Base-by-base conservation (phyloP, 164 flowering plant species). In the Aristolochia contorta region DNA sequence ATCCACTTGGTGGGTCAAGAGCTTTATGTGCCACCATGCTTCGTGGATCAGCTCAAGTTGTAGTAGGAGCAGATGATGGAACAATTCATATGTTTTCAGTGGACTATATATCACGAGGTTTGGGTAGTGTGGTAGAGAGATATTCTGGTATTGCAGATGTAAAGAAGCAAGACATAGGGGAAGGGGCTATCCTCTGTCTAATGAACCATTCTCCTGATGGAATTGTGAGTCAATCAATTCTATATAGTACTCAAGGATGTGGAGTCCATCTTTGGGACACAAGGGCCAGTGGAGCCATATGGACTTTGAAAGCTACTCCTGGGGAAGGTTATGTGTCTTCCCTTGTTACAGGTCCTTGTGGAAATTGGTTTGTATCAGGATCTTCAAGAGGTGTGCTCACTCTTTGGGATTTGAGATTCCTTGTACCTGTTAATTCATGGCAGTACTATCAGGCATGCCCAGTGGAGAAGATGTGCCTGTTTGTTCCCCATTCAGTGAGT, bases 311-410 rank as follows among this genome's bases (percentile, higher is more conserved):
- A 72, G 79, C 87, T 63, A 57, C 30, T 71, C 88, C 97, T 43
- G 96, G 89, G 74, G 96, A 94, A 67, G 99, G 99, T 14, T 89
- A 76, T 70, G 69, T 84, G 23, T 85, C 95, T 61, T 84, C 93
- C 60, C 57, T 94, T 75, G 91, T 84, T 32, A 69, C 82, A 10
- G 84, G 83, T 54, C 83, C 90, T 62, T 84, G 93, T 72, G 99
- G 97, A 53, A 91, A 86, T 69, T 94, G 99, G 97, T 85, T 94
- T 72, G 89, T 91, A 7, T 86, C 99, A 18, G 99, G 99, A 37
- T 91, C 99, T 60, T 94, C 99, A 20, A 85, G 97, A 71, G 96
- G 99, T 45, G 88, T 84, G 56, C 86, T 94, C 68, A 88, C 96
- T 25, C 83, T 94, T 54, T 94, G 99, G 99, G 99, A 94, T 78